Evolutionary conservation across 2,329 filamentous ascomycete genomes (phyloP).

Genomic region (Ceratocystis eucalypticola): DNA sequence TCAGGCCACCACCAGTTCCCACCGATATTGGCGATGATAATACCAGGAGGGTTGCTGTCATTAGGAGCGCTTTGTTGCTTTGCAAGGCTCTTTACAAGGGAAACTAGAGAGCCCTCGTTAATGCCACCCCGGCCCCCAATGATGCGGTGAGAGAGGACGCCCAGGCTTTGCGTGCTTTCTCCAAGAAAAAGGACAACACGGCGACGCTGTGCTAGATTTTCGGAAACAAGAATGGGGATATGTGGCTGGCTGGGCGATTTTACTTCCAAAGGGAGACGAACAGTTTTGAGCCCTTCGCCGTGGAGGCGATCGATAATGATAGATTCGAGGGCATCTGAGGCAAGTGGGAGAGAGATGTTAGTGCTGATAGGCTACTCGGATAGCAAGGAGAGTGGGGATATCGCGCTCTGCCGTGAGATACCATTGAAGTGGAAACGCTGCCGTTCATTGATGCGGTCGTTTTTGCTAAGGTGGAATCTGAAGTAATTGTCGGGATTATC

Average conservation of each 20-base stretch:
- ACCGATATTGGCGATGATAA: conserved; percentile 67
- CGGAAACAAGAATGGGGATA: conserved; percentile 50
- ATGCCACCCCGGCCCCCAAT: conserved; percentile 51
- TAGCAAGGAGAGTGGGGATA: background rate
- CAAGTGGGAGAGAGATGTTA: background rate
- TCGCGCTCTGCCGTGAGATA: conserved; percentile 27
- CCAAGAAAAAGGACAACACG: conserved; percentile 65
- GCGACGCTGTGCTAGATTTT: conserved; percentile 40
- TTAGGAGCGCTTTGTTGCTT: conserved; percentile 26
- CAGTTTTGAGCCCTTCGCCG: conserved; percentile 43
- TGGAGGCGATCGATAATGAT: conserved; percentile 51
- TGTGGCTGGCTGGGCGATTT: conserved; percentile 39
- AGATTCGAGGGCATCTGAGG: conserved; percentile 45
- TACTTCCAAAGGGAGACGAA: conserved; percentile 45
- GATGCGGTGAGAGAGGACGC: conserved; percentile 58
- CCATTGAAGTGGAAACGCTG: conserved; percentile 64
- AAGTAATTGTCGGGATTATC: conserved; percentile 55
- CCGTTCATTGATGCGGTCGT: conserved; percentile 61
- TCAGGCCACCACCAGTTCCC: conserved; percentile 65
- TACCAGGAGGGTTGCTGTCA: conserved; percentile 34
- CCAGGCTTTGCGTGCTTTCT: conserved; percentile 57
- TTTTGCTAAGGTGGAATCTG: conserved; percentile 59
- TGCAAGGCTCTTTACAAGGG: conserved; percentile 40
- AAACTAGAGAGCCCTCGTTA: conserved; percentile 54
- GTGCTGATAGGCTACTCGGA: background rate